These are phyloP conservation scores for Davidsoniella eucalypti DNA, from an alignment of 2,329 filamentous ascomycete genomes.

Conservation along the genomic window DNA sequence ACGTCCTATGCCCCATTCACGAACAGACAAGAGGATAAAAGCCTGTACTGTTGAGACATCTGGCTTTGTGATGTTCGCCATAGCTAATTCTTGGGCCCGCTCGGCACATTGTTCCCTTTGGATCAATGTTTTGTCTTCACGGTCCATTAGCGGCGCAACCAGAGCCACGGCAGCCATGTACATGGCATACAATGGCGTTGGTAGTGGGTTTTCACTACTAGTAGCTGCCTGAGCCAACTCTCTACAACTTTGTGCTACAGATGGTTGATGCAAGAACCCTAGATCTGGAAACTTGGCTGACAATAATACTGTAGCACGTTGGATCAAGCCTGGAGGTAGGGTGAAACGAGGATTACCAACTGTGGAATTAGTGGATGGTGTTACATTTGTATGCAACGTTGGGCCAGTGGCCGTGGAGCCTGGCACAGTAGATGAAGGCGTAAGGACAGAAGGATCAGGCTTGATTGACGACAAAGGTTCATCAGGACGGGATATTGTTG, in stretches of 20 bases:
- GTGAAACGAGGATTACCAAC: too few relatives aligned
- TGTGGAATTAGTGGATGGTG: too few relatives aligned
- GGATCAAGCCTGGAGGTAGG: constrained; percentile 1
- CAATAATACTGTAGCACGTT: constrained; percentile 3
- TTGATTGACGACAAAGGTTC: too few relatives aligned
- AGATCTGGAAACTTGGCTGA: constrained; percentile 4
- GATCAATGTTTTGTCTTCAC: background rate
- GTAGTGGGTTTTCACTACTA: background rate
- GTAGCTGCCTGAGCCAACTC: background rate
- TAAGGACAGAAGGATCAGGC: too few relatives aligned
- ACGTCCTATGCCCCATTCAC: constrained; percentile 1
- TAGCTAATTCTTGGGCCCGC: constrained; percentile 1
- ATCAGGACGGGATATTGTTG: too few relatives aligned
- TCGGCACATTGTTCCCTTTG: background rate
- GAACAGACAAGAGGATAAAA: background rate
- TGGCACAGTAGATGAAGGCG: too few relatives aligned
- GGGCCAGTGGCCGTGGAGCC: too few relatives aligned
- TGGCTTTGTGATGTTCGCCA: background rate
- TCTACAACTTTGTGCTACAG: background rate
- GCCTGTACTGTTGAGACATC: constrained; percentile 3
- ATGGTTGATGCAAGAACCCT: constrained; percentile 3
- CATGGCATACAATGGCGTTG: background rate
- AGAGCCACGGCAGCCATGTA: constrained; percentile 1
- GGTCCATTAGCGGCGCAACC: background rate
- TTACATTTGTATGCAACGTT: too few relatives aligned